Evolutionary conservation across 2,329 filamentous ascomycete species (phyloP).

Genomic region (Monilinia fructicola): DNA sequence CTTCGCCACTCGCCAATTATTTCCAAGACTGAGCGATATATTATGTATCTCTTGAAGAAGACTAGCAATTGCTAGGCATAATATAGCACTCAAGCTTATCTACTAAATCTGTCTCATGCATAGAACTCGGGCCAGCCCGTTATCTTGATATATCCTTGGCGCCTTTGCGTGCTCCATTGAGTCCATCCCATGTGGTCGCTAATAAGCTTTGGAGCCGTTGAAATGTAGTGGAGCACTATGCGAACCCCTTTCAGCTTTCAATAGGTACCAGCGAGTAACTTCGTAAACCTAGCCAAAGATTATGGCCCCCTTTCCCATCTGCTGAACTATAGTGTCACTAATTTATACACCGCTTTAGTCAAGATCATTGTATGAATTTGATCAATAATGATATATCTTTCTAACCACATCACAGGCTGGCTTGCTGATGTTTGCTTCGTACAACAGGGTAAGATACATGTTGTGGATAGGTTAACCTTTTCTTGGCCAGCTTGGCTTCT

Average conservation of each 20-base stretch:
- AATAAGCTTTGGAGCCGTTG: not conserved
- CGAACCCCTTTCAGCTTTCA: constrained; percentile 14
- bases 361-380: not conserved
- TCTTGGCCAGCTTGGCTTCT: constrained; percentile 16
- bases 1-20: constrained; percentile 15
- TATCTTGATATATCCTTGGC: constrained; percentile 8
- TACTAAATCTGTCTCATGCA: constrained; percentile 10
- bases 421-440: not conserved
- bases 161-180: constrained; percentile 6
- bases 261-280: not conserved
- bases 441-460: not conserved
- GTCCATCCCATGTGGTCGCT: not conserved
- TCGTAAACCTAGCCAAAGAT: not conserved
- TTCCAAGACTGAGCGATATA: constrained; percentile 9
- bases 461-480: constrained; percentile 12
- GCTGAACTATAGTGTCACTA: constrained; percentile 12
- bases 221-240: constrained; percentile 16
- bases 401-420: not conserved
- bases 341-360: not conserved
- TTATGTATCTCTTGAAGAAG: constrained; percentile 1
- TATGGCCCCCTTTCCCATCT: not conserved
- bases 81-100: constrained; percentile 5
- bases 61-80: not conserved
- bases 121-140: constrained; percentile 11
- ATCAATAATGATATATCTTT: constrained; percentile 15